Evolutionary conservation across 352 stramenopile species (phyloP).

Genomic region (Globisporangium viniferum): DNA sequence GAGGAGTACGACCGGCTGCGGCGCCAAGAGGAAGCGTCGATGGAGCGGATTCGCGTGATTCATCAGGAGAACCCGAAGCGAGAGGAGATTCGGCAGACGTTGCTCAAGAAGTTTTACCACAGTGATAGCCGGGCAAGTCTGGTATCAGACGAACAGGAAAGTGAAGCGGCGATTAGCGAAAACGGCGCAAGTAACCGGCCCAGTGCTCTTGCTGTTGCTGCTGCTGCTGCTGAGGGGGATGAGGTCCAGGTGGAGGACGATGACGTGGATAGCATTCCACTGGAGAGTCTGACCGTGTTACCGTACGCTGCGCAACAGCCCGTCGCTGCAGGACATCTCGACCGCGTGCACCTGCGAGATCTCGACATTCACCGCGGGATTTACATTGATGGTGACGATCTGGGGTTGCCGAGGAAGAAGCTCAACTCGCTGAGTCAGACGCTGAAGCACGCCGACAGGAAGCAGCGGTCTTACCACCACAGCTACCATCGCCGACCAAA

Average conservation of each 20-base stretch:
- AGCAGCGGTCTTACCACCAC: slow-evolving; percentile 31
- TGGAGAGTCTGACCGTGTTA: slow-evolving; percentile 1
- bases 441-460: slow-evolving; percentile 44
- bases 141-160: slow-evolving; percentile 17
- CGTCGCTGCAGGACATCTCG: slow-evolving; percentile 18
- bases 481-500: slow-evolving; percentile 24
- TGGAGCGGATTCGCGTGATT: slow-evolving; percentile 60
- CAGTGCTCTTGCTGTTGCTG: background rate
- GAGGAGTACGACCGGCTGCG: slow-evolving; percentile 73
- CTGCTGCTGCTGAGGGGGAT: background rate
- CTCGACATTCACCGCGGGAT: slow-evolving; percentile 32
- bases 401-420: slow-evolving; percentile 36
- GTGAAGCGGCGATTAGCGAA: slow-evolving; percentile 6
- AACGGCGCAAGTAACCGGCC: background rate
- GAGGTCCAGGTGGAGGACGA: slow-evolving; percentile 1
- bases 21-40: slow-evolving; percentile 62
- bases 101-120: slow-evolving; percentile 42
- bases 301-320: slow-evolving; percentile 14
- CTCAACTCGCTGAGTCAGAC: slow-evolving; percentile 33
- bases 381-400: slow-evolving; percentile 31
- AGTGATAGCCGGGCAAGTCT: slow-evolving; percentile 24
- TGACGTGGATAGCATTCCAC: slow-evolving; percentile 1
- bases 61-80: slow-evolving; percentile 48
- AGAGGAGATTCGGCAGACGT: slow-evolving; percentile 42
- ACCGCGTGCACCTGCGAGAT: slow-evolving; percentile 32